A percentile compares a stretch with the other conserved stretches of the same genome.
phyloP scores from a whole-genome alignment of 2,329 filamentous ascomycete genomes.

The Epichloe sibirici region DNA sequence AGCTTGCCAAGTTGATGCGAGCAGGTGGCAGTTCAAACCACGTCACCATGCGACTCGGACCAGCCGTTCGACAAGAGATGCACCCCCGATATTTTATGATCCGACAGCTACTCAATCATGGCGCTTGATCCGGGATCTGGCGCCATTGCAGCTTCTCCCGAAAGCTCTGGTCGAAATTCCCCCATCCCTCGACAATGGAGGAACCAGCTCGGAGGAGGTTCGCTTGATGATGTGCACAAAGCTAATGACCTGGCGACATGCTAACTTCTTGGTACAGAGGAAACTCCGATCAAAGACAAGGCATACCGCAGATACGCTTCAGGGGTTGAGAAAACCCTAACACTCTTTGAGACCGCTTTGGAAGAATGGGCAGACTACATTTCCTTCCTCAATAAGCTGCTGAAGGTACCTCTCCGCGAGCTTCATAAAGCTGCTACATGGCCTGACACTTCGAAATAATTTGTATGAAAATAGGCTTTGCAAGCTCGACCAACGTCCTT shows the following conservation, averaged over 20 bases:
- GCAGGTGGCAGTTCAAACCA: background rate
- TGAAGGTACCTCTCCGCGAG: constrained; percentile 51
- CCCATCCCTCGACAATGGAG: constrained; percentile 66
- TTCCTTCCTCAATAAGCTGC: constrained; percentile 79
- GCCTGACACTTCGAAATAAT: constrained; percentile 1
- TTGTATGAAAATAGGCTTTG: constrained; percentile 48
- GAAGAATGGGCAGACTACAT: constrained; percentile 99
- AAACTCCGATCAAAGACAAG: constrained; percentile 47
- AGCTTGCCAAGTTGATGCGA: background rate
- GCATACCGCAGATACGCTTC: constrained; percentile 79
- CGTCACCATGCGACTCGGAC: constrained; percentile 5
- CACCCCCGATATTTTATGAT: constrained; percentile 6
- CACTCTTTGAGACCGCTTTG: constrained; percentile 81
- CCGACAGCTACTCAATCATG: constrained; percentile 32
- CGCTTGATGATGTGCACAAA: constrained; percentile 16
- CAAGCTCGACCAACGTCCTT: constrained; percentile 70
- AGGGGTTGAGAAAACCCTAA: constrained; percentile 74
- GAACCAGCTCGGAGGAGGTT: constrained; percentile 67
- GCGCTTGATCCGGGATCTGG: constrained; percentile 47
- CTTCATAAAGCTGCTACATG: background rate
- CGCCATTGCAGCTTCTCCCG: constrained; percentile 56
- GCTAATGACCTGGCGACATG: background rate
- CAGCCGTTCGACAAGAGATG: constrained; percentile 3
- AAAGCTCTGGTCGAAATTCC: constrained; percentile 76
- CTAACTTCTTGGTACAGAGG: constrained; percentile 30